Evolutionary conservation across 495 filamentous ascomycete genomes (phyloP), one percentile per base, ranked within the genome.

Genomic region (Hamigera avellanea): DNA sequence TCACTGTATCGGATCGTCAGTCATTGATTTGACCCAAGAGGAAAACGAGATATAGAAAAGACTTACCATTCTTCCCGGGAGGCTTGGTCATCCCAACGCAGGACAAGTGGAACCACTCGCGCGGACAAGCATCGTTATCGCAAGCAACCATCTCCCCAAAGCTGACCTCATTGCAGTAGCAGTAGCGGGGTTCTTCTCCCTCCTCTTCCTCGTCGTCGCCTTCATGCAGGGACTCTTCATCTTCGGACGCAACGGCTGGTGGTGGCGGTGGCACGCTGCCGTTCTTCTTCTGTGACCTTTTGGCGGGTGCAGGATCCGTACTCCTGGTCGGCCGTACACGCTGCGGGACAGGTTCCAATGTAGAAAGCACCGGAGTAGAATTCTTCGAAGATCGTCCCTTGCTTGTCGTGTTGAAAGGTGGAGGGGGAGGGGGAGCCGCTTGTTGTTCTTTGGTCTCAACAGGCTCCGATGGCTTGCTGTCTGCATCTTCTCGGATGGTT

Each of bases 71-170:
- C 42, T 76, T 75, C 30, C 72, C 82, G 18, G 91, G 91, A 32
- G 88, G 82, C 48, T 82, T 83, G 35, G 76, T 83, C 55, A 98
- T 53, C 36, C 86, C 88, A 13, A 93, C 87, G 57, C 91, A 98
- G 26, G 78, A 79, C 28, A 98, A 54, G 69, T 98, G 91, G 64
- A 96, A 98, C 91, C 91, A 98, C 61, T 96, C 89, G 43, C 76
- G 71, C 42, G 78, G 72, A 61, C 91, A 98, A 17, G 70, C 72
- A 34, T 89, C 83, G 30, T 80, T 83, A 51, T 98, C 91, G 45
- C 91, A 98, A n/a, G 81, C 91, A 12, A 98, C 83, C 91, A 98
- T 98, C 61, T 93, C 84, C 14, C 91, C 91, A 50, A 94, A 98
- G 49, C 83, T 91, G 21, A 95, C 78, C 41, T 80, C 74, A 44